Evolutionary conservation across 108 stramenopile genomes (phyloP), one percentile per base, ranked within the genome.

Genomic region (Aurantiochytrium sp.): DNA sequence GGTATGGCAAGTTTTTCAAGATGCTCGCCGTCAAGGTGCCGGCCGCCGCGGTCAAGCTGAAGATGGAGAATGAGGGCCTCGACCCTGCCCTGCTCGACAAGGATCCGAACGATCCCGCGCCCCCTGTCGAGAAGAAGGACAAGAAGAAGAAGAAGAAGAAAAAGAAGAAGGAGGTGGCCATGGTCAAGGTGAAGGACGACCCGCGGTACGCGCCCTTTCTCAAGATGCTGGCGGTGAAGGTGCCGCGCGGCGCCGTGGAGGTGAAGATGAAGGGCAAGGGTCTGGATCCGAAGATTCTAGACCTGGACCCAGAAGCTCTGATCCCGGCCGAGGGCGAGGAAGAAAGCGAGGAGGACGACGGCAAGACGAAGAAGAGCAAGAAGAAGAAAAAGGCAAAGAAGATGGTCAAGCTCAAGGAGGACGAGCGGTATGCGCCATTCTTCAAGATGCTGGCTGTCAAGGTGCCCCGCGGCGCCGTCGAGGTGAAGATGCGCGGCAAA

Each of bases 361-460:
- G 19, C 21, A 45, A 45, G 41, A 30, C 6, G 27, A 34, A 34
- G 27, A 27, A 27, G 22, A 65, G 42, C 22, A 30, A 81, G 37
- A 30, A 81, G 41, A 30, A 81, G 73, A 30, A 81, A 12, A 45
- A 45, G 41, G 73, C 32, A 12, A 34, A 34, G 10, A 27, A 65
- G 24, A 65, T 55, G 52, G 86, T 55, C 31, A 55, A 86, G 86
- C 54, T 55, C 21, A 55, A 86, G 86, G 86, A 86, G 6, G 73
- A 81, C 45, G 45, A 81, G 45, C 42, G 45, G 10, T 81, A 81
- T 24, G 39, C 42, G 30, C 73, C 73, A 27, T 81, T 81, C 45
- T 27, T 81, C 17, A 81, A 81, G 24, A 81, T 81, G 73, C 73
- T 81, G 6, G 73, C 73, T 17, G 73, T 81, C 42, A 81, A 81